Conservation (phyloP, 164 flowering plant genomes). For the Cinnamomum chago region DNA sequence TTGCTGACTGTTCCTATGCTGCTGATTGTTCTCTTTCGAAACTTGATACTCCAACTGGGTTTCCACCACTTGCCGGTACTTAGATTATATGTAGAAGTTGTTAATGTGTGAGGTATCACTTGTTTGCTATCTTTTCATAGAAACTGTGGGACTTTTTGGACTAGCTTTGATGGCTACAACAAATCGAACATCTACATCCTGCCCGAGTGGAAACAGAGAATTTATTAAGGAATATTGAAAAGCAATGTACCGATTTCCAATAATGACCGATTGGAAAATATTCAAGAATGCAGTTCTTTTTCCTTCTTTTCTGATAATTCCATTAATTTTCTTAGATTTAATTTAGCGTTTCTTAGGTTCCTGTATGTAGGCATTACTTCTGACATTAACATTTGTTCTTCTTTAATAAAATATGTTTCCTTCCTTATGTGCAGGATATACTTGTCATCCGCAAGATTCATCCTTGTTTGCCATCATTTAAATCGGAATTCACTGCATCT, state of each 20-base stretch:
- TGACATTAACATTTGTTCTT: background rate
- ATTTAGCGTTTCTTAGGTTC: background rate
- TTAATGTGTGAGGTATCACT: too few species aligned
- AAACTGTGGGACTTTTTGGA: too few species aligned
- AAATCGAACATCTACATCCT: too few species aligned
- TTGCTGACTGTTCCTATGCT: too few species aligned
- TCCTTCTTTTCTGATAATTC: background rate
- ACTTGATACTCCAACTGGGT: too few species aligned
- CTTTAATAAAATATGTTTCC: background rate
- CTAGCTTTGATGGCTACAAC: too few species aligned
- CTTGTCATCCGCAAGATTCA: conserved; percentile 87
- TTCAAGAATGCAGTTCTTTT: background rate
- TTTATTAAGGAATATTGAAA: too few species aligned
- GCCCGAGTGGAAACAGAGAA: too few species aligned
- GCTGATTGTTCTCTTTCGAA: too few species aligned
- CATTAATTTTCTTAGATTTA: background rate
- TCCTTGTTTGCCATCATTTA: conserved; percentile 92
- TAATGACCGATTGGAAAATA: background rate
- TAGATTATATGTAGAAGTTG: too few species aligned
- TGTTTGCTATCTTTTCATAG: too few species aligned
- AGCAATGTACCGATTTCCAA: background rate
- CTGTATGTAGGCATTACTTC: background rate
- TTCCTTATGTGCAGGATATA: conserved; percentile 49
- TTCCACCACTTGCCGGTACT: too few species aligned
- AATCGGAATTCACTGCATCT: conserved; percentile 95